Evolutionary conservation across 169 alveolate species (phyloP).

Genomic region (Plasmodium fragile): DNA sequence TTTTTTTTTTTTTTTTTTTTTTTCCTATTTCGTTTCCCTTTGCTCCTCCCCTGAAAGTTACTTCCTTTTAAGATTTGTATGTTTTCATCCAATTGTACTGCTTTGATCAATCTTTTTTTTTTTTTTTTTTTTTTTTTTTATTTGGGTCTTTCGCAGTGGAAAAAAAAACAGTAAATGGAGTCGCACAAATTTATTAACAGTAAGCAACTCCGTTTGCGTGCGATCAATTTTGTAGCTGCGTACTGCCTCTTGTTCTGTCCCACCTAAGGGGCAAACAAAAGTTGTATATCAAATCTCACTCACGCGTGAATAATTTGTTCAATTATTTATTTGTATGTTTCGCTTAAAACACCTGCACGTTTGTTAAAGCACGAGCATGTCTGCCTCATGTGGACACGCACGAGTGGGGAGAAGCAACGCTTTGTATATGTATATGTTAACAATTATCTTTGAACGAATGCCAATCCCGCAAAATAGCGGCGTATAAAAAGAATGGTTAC

Average conservation of each 20-base stretch:
- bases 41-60: too few relatives aligned
- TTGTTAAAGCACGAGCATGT: too few relatives aligned
- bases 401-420: not conserved
- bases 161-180: not conserved
- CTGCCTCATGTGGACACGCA: not conserved
- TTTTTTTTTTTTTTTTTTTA: too few relatives aligned
- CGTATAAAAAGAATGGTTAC: not conserved
- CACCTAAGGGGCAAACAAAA: not conserved
- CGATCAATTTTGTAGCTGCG: not conserved
- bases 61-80: too few relatives aligned
- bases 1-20: too few relatives aligned
- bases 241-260: not conserved
- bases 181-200: not conserved
- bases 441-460: constrained; percentile 2
- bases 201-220: not conserved
- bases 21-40: too few relatives aligned
- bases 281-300: not conserved
- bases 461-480: not conserved
- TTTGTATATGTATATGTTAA: not conserved
- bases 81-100: too few relatives aligned
- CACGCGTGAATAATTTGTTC: not conserved
- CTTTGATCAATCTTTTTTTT: too few relatives aligned
- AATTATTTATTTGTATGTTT: not conserved
- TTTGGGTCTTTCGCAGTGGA: not conserved
- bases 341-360: not conserved